phyloP scores from a whole-genome alignment of 2,329 filamentous ascomycete species.

The Fusarium graminum region DNA sequence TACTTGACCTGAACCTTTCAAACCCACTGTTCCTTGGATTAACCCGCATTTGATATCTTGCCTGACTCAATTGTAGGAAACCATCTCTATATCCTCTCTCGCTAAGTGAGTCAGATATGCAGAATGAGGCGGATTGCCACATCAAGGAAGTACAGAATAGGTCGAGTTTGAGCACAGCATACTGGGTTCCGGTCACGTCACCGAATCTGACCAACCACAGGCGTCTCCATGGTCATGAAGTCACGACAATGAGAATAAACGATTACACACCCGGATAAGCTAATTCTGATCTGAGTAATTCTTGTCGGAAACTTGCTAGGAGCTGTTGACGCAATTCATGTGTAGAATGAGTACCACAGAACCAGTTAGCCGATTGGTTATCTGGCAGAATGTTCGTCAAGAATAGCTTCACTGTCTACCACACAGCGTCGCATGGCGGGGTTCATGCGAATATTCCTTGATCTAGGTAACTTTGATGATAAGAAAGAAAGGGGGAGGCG shows the following conservation, averaged over 20 bases:
- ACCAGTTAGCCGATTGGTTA: not conserved
- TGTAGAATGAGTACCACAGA: slow-evolving; percentile 14
- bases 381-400: not conserved
- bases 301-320: not conserved
- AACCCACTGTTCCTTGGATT: too few relatives aligned
- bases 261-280: not conserved
- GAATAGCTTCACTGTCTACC: not conserved
- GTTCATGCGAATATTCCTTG: not conserved
- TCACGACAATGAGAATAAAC: slow-evolving; percentile 1
- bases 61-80: too few relatives aligned
- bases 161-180: slow-evolving; percentile 29
- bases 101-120: not conserved
- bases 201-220: not conserved
- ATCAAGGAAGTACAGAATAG: not conserved
- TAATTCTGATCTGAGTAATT: slow-evolving; percentile 3
- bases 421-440: not conserved
- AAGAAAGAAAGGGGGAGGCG: fast-evolving
- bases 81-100: too few relatives aligned
- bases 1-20: too few relatives aligned
- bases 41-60: too few relatives aligned
- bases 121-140: not conserved
- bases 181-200: slow-evolving; percentile 37
- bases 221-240: not conserved
- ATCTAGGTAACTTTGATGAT: not conserved
- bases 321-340: slow-evolving; percentile 29